These are phyloP conservation scores for Fragaria iinumae DNA, from an alignment of 306 rosid genomes.

Conservation along the genomic window DNA sequence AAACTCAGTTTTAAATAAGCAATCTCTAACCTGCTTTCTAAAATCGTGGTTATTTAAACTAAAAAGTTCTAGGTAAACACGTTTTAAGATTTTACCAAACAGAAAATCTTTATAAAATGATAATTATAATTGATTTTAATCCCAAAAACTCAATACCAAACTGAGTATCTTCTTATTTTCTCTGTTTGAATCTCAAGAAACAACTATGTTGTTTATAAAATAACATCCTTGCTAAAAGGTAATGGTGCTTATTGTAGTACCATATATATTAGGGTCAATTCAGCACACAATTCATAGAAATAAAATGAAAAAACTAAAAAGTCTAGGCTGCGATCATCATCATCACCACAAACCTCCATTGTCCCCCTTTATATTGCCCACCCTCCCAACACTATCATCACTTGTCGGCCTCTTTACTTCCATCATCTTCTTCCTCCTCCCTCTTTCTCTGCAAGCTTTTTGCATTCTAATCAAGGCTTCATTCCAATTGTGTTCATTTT, in stretches of 20 bases:
- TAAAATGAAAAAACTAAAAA: not conserved
- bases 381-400: slow-evolving; percentile 69
- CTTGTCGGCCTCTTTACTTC: slow-evolving; percentile 54
- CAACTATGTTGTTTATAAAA: not conserved
- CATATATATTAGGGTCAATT: not conserved
- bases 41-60: no score
- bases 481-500: not conserved
- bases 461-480: not conserved
- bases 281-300: slow-evolving; percentile 16
- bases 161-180: no score
- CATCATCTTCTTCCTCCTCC: not conserved
- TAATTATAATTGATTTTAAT: no score
- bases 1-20: no score
- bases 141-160: no score
- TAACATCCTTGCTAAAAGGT: not conserved
- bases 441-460: slow-evolving; percentile 5
- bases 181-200: no score
- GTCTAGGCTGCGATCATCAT: slow-evolving; percentile 53
- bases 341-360: slow-evolving; percentile 63
- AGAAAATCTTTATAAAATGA: no score
- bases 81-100: no score
- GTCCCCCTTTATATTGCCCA: slow-evolving; percentile 61
- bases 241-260: slow-evolving; percentile 33
- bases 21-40: no score
- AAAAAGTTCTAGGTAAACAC: no score